Percentiles rank a stretch among this genome's conserved stretches.
Conservation (phyloP, 345 rosid species). For the Mangifera indica region DNA sequence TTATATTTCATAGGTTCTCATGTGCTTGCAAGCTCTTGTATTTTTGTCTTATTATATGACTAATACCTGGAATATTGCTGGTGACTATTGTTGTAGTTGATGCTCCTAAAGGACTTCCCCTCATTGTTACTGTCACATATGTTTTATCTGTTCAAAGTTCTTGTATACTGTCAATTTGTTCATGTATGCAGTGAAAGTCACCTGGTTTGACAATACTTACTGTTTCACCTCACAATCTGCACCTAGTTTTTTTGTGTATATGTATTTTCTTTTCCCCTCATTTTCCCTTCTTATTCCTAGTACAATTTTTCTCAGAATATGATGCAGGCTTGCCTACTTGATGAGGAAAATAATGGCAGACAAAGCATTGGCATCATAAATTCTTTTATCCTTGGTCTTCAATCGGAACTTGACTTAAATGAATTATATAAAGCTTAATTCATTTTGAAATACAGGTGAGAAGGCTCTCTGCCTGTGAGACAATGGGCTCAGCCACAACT, state of each 20-base stretch:
- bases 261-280: background rate
- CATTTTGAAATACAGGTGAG: constrained; percentile 64
- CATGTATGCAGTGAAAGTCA: background rate
- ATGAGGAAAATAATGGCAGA: constrained; percentile 99
- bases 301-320: constrained; percentile 10
- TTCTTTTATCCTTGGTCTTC: background rate
- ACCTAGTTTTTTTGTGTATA: background rate
- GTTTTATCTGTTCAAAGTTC: constrained; percentile 26
- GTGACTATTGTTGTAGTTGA: constrained; percentile 98
- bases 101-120: constrained; percentile 97
- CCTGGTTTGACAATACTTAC: background rate
- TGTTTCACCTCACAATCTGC: background rate
- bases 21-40: background rate
- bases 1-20: constrained; percentile 7
- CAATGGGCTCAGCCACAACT: constrained; percentile 98
- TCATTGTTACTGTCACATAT: constrained; percentile 96
- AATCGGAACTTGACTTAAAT: too few relatives aligned
- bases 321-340: constrained; percentile 81
- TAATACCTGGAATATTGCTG: constrained; percentile 38
- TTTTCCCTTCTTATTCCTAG: background rate
- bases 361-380: constrained; percentile 71
- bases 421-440: constrained; percentile 9
- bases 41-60: constrained; percentile 6
- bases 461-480: constrained; percentile 95
- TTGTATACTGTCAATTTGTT: background rate